Conservation (phyloP, 495 filamentous ascomycete genomes). For the Penicillium canariense region DNA sequence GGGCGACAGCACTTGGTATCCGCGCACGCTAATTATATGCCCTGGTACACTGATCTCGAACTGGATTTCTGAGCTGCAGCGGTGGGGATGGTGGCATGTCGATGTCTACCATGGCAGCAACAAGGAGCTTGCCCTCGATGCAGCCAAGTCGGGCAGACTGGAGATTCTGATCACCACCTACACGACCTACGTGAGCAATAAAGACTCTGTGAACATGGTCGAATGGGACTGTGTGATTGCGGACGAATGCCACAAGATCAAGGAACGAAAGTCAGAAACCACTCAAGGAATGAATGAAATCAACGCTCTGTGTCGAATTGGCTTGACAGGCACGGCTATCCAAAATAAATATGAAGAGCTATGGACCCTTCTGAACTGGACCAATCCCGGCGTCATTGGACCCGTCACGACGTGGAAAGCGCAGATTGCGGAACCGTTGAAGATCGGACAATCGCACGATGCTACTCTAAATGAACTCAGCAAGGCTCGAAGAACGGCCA, state of each 20-base stretch:
- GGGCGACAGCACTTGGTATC: conserved; percentile 69
- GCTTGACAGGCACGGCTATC: conserved; percentile 92
- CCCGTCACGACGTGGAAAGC: conserved; percentile 74
- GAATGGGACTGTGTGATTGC: conserved; percentile 97
- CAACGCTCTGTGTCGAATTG: conserved; percentile 90
- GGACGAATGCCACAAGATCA: conserved; percentile 93
- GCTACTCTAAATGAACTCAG: conserved; percentile 84
- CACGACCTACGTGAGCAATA: conserved; percentile 75
- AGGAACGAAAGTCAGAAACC: conserved; percentile 71
- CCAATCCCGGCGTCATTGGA: conserved; percentile 85
- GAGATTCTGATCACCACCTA: conserved; percentile 97
- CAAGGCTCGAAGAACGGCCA: conserved; percentile 75
- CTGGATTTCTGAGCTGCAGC: conserved; percentile 79
- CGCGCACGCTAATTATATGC: conserved; percentile 80
- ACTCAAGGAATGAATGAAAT: conserved; percentile 88
- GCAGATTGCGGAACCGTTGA: conserved; percentile 74
- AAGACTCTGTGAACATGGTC: conserved; percentile 74
- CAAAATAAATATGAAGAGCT: conserved; percentile 98
- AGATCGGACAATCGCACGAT: conserved; percentile 86
- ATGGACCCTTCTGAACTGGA: conserved; percentile 97
- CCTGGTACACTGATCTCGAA: conserved; percentile 86
- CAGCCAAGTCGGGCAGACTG: conserved; percentile 69
- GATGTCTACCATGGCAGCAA: conserved; percentile 77
- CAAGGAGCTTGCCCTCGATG: conserved; percentile 68
- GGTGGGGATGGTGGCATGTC: conserved; percentile 95